These are phyloP conservation scores for Chlamydomonas incerta DNA, from an alignment of 139 green algal genomes.

Conservation along the genomic window DNA sequence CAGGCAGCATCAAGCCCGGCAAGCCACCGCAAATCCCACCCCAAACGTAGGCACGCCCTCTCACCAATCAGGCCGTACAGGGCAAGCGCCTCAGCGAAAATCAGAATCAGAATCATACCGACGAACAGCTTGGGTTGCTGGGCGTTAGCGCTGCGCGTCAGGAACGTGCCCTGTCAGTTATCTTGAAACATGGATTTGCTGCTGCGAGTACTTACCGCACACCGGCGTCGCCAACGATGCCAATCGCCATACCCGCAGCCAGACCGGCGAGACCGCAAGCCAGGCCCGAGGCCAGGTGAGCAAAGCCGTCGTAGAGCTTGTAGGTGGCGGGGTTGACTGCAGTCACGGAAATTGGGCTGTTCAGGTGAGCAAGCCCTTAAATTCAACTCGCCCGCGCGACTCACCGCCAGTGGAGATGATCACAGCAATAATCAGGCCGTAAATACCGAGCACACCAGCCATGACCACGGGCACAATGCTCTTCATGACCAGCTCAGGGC, in stretches of 20 bases:
- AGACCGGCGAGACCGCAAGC: slow-evolving; percentile 95
- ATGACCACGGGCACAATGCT: slow-evolving; percentile 99
- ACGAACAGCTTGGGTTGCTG: slow-evolving; percentile 99
- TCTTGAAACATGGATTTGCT: background rate
- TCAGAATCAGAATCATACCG: slow-evolving; percentile 99
- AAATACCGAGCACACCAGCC: slow-evolving; percentile 99
- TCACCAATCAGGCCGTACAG: slow-evolving; percentile 98
- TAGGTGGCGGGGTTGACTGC: slow-evolving; percentile 91
- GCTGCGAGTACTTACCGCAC: slow-evolving; percentile 77
- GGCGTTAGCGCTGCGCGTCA: slow-evolving; percentile 89
- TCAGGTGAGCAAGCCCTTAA: no score
- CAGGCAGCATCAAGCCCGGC: no score
- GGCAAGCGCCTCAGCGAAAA: slow-evolving; percentile 99
- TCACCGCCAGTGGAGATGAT: slow-evolving; percentile 97
- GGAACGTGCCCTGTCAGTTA: background rate
- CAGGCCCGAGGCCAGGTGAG: slow-evolving; percentile 94
- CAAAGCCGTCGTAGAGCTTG: slow-evolving; percentile 98
- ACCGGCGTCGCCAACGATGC: slow-evolving; percentile 98
- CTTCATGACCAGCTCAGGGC: slow-evolving; percentile 99
- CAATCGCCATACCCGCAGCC: slow-evolving; percentile 98
- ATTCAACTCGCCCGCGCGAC: background rate
- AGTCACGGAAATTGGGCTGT: background rate
- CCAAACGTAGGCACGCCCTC: slow-evolving; percentile 18
- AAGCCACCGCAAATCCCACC: background rate
- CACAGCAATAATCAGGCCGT: slow-evolving; percentile 99